These are phyloP conservation scores for Solanum lignicaule DNA, from an alignment of 257 asterid genomes.

Conservation along the genomic window DNA sequence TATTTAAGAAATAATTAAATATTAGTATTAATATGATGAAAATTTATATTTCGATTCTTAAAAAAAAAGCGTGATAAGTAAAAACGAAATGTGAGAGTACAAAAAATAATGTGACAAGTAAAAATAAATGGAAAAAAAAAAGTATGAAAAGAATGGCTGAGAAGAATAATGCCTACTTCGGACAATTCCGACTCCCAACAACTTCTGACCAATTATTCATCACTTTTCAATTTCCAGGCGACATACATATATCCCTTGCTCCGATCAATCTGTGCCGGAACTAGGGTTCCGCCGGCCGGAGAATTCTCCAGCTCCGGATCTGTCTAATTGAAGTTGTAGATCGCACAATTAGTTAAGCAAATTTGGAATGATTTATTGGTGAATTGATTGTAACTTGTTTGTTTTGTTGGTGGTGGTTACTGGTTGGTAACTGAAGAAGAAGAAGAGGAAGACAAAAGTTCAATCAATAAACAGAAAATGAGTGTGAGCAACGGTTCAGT, in stretches of 20 bases:
- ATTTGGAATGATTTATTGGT: background rate
- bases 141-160: background rate
- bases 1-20: no score
- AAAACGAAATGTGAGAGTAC: fast-evolving
- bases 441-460: background rate
- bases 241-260: background rate
- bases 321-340: background rate
- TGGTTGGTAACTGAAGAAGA: background rate
- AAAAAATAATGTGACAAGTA: no score
- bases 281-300: background rate
- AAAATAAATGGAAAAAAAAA: background rate
- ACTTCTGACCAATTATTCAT: background rate
- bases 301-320: background rate
- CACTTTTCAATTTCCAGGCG: background rate
- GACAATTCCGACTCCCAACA: background rate
- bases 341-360: background rate
- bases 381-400: background rate
- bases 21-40: no score
- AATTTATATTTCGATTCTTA: fast-evolving
- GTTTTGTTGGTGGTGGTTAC: background rate
- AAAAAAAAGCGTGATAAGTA: no score
- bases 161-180: background rate
- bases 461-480: conserved; percentile 18
- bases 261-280: background rate
- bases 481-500: conserved; percentile 80